Conservation (phyloP, 2,329 filamentous ascomycete species). For the Rutstroemia sp. region DNA sequence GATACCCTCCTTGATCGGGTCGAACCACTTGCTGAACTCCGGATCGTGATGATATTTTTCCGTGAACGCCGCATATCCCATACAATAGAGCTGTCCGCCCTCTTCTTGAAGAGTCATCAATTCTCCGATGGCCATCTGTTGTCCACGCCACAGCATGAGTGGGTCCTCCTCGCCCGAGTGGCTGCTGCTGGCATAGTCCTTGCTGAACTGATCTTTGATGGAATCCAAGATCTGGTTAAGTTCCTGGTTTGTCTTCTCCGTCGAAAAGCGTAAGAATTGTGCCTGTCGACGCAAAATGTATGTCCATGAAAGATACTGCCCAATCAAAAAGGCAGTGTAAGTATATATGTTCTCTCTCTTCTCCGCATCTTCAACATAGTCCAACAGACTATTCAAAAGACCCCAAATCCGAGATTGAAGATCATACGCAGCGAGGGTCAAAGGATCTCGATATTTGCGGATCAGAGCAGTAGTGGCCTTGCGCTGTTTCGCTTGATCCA, state of each 20-base stretch:
- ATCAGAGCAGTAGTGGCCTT: constrained; percentile 20
- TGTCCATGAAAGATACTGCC: constrained; percentile 24
- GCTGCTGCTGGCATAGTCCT: constrained; percentile 9
- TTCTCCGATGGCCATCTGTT: constrained; percentile 25
- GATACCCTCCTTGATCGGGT: constrained; percentile 16
- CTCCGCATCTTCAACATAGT: constrained; percentile 11
- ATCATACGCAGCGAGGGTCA: constrained; percentile 20
- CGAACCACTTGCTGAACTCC: constrained; percentile 17
- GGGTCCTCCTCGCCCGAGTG: constrained; percentile 16
- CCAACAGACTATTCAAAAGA: constrained; percentile 14
- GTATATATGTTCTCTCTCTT: constrained; percentile 19
- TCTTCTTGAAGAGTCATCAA: constrained; percentile 20
- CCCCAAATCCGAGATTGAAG: constrained; percentile 22
- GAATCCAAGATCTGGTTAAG: constrained; percentile 15
- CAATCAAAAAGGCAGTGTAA: constrained; percentile 22
- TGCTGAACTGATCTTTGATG: constrained; percentile 17
- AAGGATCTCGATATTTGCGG: constrained; percentile 24
- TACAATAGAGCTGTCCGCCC: constrained; percentile 18
- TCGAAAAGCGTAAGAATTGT: constrained; percentile 22
- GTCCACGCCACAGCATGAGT: constrained; percentile 25
- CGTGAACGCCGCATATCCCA: constrained; percentile 20
- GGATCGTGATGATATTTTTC: constrained; percentile 13
- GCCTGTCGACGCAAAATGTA: constrained; percentile 23
- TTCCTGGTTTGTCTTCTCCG: constrained; percentile 19
- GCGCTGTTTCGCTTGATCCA: constrained; percentile 21